A percentile compares a stretch with the other conserved stretches of the same genome.
Evolutionary conservation across 768 basidiomycete species (phyloP).

Genomic region (Leccinum imitatum): DNA sequence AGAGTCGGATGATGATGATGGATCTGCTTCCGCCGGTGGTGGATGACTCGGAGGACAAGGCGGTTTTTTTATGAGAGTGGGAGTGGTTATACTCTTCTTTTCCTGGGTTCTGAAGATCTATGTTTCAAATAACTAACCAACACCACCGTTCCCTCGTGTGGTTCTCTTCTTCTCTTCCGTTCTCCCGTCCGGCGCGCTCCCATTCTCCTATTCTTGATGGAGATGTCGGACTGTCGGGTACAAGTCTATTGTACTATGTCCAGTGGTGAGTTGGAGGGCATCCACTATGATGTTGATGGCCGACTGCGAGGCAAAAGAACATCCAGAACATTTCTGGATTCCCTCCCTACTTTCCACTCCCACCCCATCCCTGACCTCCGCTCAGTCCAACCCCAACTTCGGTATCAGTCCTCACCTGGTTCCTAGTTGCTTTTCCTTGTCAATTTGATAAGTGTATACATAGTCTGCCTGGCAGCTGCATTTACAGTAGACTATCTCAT

Average conservation of each 20-base stretch:
- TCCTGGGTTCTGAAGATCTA: neutral
- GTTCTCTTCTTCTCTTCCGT: neutral
- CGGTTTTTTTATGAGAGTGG: neutral
- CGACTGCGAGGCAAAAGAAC: neutral
- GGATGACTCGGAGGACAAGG: neutral
- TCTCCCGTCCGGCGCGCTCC: neutral
- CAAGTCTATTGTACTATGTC: too few relatives aligned
- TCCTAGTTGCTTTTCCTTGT: neutral
- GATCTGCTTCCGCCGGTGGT: neutral
- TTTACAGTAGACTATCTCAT: neutral
- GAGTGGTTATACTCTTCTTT: neutral
- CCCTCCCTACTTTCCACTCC: neutral
- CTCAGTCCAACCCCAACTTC: neutral
- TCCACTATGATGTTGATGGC: neutral
- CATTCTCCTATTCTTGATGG: neutral
- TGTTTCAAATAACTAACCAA: neutral
- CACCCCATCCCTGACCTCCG: neutral
- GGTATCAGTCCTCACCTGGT: neutral
- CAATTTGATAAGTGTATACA: neutral
- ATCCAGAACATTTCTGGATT: neutral
- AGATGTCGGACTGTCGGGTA: neutral
- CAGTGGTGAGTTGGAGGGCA: neutral
- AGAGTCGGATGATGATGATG: too few relatives aligned
- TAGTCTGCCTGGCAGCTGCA: neutral
- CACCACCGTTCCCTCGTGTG: neutral